Evolutionary conservation across 768 basidiomycete genomes (phyloP), one percentile per base, ranked within the genome.

Genomic region (Amanita subjunquillea): DNA sequence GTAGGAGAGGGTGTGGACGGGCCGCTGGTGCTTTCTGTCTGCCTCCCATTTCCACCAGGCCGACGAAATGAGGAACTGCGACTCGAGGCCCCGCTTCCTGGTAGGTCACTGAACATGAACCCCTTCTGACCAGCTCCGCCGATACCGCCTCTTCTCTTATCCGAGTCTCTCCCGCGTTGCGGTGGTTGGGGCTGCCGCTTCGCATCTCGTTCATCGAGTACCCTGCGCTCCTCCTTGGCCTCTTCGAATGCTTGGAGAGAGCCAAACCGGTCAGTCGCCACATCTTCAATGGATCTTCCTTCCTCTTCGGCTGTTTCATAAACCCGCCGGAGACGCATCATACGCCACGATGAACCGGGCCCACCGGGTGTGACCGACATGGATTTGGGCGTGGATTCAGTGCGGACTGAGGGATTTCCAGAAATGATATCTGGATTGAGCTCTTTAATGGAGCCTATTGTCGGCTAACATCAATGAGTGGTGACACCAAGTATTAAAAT

Each of bases 311-410:
- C 91, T 2, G 87, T 78, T 64, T 98, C 95, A 62, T 91, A 94
- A 1, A 91, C 85, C 13, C 89, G 78, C 38, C 84, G 80, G 0
- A 99, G 79, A 59, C 93, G 91, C 84, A 90, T 92, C 96, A 98
- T 98, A 13, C 96, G 83, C 95, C 96, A 99, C 62, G 82, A 83
- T 2, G 91, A 91, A 9, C 95, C 95, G 4, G 93, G 87, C 2
- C 91, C 92, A 2, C 95, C 95, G 0, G 92, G 91, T 0, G 78
- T 80, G 51, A 71, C 64, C 20, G 30, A 29, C 6, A 29, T 80
- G 4, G 75, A 67, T 46, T 72, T 69, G 36, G 68, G 65, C 1
- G 70, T 60, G 3, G 74, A 62, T 23, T 71, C 69, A 48, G 72
- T 69, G 10, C 70, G 63, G 53, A 77, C 66, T 23, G 71, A 63